These are phyloP conservation scores for Crinitomyces ghanaensis DNA, from an alignment of 805 yeast species.

Conservation along the genomic window DNA sequence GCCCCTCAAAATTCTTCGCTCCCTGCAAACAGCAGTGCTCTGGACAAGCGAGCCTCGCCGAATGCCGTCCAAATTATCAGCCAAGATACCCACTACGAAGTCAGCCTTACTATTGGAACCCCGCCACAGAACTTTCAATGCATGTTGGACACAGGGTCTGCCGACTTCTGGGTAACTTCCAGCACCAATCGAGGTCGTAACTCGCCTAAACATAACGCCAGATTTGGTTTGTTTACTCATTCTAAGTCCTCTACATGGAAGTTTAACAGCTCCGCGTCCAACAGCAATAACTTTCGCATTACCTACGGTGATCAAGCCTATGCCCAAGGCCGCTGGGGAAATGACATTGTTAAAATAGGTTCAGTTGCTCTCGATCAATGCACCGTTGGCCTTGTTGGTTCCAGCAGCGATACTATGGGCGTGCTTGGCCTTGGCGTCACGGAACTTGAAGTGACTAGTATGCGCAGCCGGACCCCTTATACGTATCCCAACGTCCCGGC, in stretches of 20 bases:
- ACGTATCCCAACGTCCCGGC: constrained; percentile 23
- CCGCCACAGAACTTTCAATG: constrained; percentile 42
- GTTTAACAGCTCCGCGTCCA: too few species aligned
- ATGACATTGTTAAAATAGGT: constrained; percentile 47
- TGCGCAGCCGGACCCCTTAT: not conserved
- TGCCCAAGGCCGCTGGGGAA: constrained; percentile 47
- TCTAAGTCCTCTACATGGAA: too few species aligned
- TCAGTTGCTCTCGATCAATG: constrained; percentile 32
- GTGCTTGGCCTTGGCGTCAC: constrained; percentile 29
- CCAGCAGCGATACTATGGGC: constrained; percentile 56
- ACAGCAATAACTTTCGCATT: constrained; percentile 16
- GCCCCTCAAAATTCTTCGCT: too few species aligned
- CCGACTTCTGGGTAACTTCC: constrained; percentile 65
- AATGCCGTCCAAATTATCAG: too few species aligned
- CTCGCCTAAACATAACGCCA: too few species aligned
- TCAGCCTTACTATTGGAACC: too few species aligned
- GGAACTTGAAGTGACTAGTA: constrained; percentile 25
- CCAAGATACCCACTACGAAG: too few species aligned
- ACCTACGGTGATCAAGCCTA: constrained; percentile 34
- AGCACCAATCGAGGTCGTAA: too few species aligned
- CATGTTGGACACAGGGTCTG: constrained; percentile 57
- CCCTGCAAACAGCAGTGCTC: too few species aligned
- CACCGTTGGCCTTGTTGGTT: constrained; percentile 62
- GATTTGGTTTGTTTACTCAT: too few species aligned
- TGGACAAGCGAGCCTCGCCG: too few species aligned